Percentiles rank a stretch among this genome's conserved stretches.
Conservation (phyloP, 257 asterid species). For the Jacaranda mimosifolia region DNA sequence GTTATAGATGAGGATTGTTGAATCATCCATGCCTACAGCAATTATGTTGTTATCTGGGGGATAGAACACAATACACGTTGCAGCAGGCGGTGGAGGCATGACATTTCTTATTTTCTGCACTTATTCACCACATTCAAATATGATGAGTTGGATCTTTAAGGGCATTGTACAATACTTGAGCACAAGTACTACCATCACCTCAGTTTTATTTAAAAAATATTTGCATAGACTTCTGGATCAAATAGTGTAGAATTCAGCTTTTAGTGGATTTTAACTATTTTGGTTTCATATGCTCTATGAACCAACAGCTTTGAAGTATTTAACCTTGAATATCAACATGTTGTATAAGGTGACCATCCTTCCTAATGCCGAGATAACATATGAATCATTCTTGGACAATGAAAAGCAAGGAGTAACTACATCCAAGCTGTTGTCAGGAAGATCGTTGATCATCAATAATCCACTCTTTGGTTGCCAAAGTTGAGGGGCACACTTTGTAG, state of each 20-base stretch:
- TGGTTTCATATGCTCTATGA: neutral
- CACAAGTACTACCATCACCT: no score
- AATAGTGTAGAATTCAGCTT: no score
- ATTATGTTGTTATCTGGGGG: constrained; percentile 80
- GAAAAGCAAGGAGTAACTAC: constrained; percentile 58
- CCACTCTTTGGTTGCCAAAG: constrained; percentile 63
- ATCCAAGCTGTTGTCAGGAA: constrained; percentile 39
- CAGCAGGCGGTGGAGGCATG: constrained; percentile 62
- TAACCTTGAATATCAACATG: constrained; percentile 60
- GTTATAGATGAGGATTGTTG: constrained; percentile 66
- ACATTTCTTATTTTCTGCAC: constrained; percentile 63
- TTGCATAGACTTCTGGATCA: no score
- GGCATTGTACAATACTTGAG: neutral
- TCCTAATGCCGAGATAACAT: constrained; percentile 70
- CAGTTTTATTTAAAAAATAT: no score
- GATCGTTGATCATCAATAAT: constrained; percentile 53
- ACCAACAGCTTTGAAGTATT: constrained; percentile 21
- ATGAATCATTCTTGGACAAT: constrained; percentile 69
- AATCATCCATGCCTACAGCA: constrained; percentile 75
- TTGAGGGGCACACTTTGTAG: constrained; percentile 59
- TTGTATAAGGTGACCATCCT: constrained; percentile 61
- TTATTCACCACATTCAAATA: constrained; percentile 33
- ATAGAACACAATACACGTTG: constrained; percentile 69
- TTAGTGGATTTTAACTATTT: neutral
- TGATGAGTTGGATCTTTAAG: constrained; percentile 2